Evolutionary conservation across 1,284 basidiomycete species (phyloP).

Genomic region (Irpex rosettiformis): DNA sequence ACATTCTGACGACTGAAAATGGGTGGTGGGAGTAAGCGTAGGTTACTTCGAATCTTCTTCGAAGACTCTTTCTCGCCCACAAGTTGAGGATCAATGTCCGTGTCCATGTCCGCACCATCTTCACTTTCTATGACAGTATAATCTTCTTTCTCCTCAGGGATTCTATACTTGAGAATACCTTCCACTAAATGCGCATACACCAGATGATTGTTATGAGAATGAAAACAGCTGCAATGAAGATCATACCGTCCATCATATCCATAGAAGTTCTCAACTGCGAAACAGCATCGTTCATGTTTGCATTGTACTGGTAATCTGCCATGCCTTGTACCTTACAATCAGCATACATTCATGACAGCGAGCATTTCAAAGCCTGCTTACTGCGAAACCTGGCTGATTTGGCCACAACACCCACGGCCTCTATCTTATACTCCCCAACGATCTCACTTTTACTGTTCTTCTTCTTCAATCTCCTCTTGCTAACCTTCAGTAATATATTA

Average conservation of each 20-base stretch:
- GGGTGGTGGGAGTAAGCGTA: slow-evolving; percentile 79
- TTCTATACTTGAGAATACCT: slow-evolving; percentile 61
- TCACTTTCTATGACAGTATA: slow-evolving; percentile 38
- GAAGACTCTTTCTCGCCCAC: slow-evolving; percentile 12
- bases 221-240: background rate
- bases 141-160: slow-evolving; percentile 66
- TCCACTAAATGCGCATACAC: slow-evolving; percentile 50
- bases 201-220: background rate
- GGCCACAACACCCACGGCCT: slow-evolving; percentile 72
- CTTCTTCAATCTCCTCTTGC: slow-evolving; percentile 59
- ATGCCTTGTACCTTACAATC: slow-evolving; percentile 55
- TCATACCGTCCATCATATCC: slow-evolving; percentile 74
- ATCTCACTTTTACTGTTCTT: slow-evolving; percentile 30
- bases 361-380: slow-evolving; percentile 37
- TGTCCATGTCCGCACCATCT: slow-evolving; percentile 25
- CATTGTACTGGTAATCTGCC: slow-evolving; percentile 89
- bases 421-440: slow-evolving; percentile 75
- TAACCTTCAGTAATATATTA: slow-evolving; percentile 80
- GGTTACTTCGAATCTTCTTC: slow-evolving; percentile 42
- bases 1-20: slow-evolving; percentile 78
- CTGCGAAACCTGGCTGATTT: slow-evolving; percentile 90
- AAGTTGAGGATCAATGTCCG: slow-evolving; percentile 36
- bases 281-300: slow-evolving; percentile 67
- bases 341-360: background rate
- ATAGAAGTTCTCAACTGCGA: slow-evolving; percentile 68